Percentiles rank a stretch among this genome's conserved stretches.
Conservation (phyloP, 768 basidiomycete genomes). For the Vishniacozyma victoriae region DNA sequence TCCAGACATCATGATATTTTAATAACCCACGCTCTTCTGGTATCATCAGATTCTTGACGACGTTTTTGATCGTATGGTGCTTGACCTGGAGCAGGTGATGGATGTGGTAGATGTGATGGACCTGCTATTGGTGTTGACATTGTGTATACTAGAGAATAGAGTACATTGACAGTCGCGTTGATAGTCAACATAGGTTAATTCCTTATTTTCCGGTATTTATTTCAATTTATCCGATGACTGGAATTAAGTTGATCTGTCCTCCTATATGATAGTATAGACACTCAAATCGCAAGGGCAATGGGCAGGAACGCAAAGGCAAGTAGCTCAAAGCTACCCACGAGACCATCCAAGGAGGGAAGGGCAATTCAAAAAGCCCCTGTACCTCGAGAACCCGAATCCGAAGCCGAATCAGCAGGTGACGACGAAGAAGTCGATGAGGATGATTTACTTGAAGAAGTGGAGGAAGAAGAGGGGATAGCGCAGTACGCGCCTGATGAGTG, state of each 20-base stretch:
- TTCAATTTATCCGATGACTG: neutral
- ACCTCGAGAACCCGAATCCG: neutral
- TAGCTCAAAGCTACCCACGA: neutral
- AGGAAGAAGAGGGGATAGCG: conserved; percentile 28
- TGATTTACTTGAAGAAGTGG: conserved; percentile 37
- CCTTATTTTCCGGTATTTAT: no score
- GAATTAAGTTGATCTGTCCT: neutral
- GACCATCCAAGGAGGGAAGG: neutral
- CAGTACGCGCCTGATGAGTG: conserved; percentile 34
- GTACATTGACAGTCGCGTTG: no score
- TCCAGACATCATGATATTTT: no score
- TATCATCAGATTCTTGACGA: no score
- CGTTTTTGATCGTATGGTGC: no score
- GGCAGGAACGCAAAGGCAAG: neutral
- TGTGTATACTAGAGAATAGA: neutral
- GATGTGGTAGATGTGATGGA: neutral
- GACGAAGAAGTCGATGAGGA: conserved; percentile 43
- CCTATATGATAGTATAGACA: neutral
- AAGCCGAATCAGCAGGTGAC: conserved; percentile 17
- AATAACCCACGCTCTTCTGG: no score
- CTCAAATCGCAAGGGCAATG: neutral
- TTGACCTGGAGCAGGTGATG: no score
- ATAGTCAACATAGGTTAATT: no score
- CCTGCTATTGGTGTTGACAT: neutral
- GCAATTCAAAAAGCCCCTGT: no score